A percentile compares a stretch with the other conserved stretches of the same genome.
Evolutionary conservation across 768 basidiomycete genomes (phyloP).

Genomic region (Boletus sp.): DNA sequence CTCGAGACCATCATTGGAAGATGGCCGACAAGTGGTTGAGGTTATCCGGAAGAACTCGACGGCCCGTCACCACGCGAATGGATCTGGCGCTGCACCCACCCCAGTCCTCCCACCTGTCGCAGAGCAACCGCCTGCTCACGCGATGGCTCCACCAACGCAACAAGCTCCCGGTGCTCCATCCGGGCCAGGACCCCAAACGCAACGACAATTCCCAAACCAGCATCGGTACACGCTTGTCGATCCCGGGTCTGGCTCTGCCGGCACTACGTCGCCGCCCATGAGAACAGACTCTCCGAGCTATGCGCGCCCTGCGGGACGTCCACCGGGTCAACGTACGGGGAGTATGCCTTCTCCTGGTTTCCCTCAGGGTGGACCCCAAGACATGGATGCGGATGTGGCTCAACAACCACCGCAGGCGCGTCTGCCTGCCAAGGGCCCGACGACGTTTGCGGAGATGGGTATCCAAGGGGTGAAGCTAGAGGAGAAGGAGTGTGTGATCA

Average conservation of each 20-base stretch:
- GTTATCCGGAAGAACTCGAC: slow-evolving; percentile 51
- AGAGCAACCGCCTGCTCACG: slow-evolving; percentile 9
- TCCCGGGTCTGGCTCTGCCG: slow-evolving; percentile 27
- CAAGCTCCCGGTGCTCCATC: neutral
- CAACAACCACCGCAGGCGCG: slow-evolving; percentile 14
- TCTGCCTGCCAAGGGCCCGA: slow-evolving; percentile 40
- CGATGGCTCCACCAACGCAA: slow-evolving; percentile 2
- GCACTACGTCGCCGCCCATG: slow-evolving; percentile 9
- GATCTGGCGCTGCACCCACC: slow-evolving; percentile 4
- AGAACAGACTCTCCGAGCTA: slow-evolving; percentile 24
- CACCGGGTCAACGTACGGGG: slow-evolving; percentile 29
- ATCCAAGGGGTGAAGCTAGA: slow-evolving; percentile 74
- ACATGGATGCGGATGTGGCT: neutral
- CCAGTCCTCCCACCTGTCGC: slow-evolving; percentile 10
- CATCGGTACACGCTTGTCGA: slow-evolving; percentile 50
- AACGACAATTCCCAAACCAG: slow-evolving; percentile 33
- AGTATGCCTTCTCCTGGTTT: slow-evolving; percentile 17
- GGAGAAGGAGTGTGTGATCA: slow-evolving; percentile 82
- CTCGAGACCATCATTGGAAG: slow-evolving; percentile 24
- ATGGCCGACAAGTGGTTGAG: slow-evolving; percentile 49
- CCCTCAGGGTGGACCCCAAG: slow-evolving; percentile 4
- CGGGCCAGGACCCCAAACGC: slow-evolving; percentile 1
- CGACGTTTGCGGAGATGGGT: slow-evolving; percentile 95
- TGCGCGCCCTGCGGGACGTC: slow-evolving; percentile 29
- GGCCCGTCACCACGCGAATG: slow-evolving; percentile 15